These are phyloP conservation scores for Coniferiporia weirii DNA, from an alignment of 1,284 basidiomycete species.

Conservation along the genomic window DNA sequence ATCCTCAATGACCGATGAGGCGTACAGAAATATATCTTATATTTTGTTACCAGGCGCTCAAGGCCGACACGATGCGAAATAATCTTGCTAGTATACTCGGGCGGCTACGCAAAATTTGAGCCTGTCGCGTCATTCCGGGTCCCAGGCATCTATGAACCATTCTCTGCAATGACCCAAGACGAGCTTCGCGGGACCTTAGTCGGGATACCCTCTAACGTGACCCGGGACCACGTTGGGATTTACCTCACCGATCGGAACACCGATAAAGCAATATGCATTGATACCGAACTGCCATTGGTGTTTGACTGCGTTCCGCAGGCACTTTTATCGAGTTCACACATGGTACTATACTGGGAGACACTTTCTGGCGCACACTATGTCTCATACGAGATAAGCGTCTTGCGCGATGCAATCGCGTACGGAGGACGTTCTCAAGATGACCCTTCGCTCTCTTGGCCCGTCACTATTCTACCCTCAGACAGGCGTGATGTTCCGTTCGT, in stretches of 20 bases:
- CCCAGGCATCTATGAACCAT: conserved; percentile 7
- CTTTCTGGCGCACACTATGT: background rate
- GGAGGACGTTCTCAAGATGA: conserved; percentile 1
- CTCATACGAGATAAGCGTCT: conserved; percentile 1
- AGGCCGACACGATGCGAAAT: conserved; percentile 6
- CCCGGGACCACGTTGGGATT: conserved; percentile 5
- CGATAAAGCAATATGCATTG: conserved; percentile 12
- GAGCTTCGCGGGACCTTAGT: conserved; percentile 11
- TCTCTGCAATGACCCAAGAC: conserved; percentile 12
- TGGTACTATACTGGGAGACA: conserved; percentile 14
- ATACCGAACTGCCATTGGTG: conserved; percentile 9
- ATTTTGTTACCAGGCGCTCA: background rate
- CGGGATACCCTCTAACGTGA: background rate
- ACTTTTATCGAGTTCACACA: conserved; percentile 1
- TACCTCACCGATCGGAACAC: conserved; percentile 11
- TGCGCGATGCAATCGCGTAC: background rate
- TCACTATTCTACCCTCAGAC: conserved; percentile 5
- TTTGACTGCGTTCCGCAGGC: conserved; percentile 8
- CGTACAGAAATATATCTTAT: background rate
- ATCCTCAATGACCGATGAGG: background rate
- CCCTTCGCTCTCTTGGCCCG: background rate
- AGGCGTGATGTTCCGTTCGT: background rate
- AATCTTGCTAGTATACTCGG: conserved; percentile 3
- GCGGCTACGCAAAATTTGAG: background rate
- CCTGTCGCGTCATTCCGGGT: background rate